Evolutionary conservation across 169 alveolate genomes (phyloP).

Genomic region (Plasmodium reichenowi): DNA sequence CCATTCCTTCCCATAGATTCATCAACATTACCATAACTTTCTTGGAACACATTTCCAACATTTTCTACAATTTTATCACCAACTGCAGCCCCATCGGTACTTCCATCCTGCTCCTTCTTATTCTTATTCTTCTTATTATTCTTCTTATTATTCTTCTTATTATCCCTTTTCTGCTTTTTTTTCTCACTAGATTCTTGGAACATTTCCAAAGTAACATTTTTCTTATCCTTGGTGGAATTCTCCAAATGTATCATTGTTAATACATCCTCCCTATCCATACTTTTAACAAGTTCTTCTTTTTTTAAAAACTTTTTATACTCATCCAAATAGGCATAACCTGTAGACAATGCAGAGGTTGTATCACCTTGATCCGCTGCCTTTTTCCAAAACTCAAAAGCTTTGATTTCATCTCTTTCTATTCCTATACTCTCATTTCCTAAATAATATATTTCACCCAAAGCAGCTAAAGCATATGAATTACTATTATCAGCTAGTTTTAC

Average conservation of each 20-base stretch:
- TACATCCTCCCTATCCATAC: conserved; percentile 30
- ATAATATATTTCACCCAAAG: conserved; percentile 89
- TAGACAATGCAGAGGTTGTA: conserved; percentile 88
- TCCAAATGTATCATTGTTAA: conserved; percentile 18
- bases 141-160: background rate
- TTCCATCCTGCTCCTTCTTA: background rate
- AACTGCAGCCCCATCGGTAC: background rate
- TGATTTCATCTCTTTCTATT: conserved; percentile 82
- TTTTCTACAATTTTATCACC: background rate
- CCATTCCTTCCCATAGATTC: background rate
- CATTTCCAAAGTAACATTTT: background rate
- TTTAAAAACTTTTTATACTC: conserved; percentile 72
- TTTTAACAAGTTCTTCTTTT: conserved; percentile 31
- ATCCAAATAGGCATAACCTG: conserved; percentile 83
- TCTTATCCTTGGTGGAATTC: background rate
- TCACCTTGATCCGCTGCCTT: conserved; percentile 92
- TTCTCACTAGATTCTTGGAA: conserved; percentile 8
- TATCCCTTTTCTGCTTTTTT: background rate
- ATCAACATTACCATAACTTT: background rate
- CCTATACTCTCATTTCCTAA: conserved; percentile 87
- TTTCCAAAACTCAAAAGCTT: conserved; percentile 89
- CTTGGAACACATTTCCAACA: background rate
- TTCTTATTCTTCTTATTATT: background rate
- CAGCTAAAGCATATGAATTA: conserved; percentile 79
- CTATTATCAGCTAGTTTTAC: conserved; percentile 75